Evolutionary conservation across 768 basidiomycete species (phyloP).

Genomic region (Glaciozyma antarctica): DNA sequence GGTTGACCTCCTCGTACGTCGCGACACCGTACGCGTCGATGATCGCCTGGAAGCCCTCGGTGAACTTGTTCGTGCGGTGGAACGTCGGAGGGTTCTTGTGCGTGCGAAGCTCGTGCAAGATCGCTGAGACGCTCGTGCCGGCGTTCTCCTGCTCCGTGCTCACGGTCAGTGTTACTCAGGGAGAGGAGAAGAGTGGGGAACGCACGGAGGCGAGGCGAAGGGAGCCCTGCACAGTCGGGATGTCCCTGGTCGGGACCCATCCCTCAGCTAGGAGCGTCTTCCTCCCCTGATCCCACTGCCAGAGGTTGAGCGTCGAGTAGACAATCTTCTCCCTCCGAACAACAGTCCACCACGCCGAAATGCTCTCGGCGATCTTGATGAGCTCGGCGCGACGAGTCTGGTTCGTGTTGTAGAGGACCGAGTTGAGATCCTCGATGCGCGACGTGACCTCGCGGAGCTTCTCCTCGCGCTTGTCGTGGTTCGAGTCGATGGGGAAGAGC

Average conservation of each 20-base stretch:
- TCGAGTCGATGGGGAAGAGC: constrained; percentile 89
- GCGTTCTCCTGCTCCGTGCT: constrained; percentile 56
- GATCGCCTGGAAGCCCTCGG: constrained; percentile 91
- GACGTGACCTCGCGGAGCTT: constrained; percentile 77
- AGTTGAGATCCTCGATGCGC: constrained; percentile 83
- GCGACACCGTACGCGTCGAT: constrained; percentile 97
- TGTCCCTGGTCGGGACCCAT: constrained; percentile 92
- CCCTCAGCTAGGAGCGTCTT: constrained; percentile 96
- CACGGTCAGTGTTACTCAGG: neutral
- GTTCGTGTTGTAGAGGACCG: constrained; percentile 80
- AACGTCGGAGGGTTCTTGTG: constrained; percentile 86
- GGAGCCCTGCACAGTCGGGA: constrained; percentile 71
- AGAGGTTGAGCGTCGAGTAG: constrained; percentile 87
- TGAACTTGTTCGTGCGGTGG: constrained; percentile 89
- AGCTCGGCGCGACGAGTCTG: constrained; percentile 72
- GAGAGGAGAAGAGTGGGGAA: neutral
- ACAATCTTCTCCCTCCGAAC: constrained; percentile 92
- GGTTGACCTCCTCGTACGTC: constrained; percentile 92
- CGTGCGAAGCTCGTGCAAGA: constrained; percentile 79
- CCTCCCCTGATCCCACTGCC: constrained; percentile 85
- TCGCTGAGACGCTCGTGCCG: constrained; percentile 82
- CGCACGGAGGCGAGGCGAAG: constrained; percentile 74
- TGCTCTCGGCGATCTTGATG: constrained; percentile 67
- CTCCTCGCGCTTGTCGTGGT: constrained; percentile 82
- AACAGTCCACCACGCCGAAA: constrained; percentile 86